phyloP scores from a whole-genome alignment of 148 eudicot genomes.

The Arctostaphylos glauca region DNA sequence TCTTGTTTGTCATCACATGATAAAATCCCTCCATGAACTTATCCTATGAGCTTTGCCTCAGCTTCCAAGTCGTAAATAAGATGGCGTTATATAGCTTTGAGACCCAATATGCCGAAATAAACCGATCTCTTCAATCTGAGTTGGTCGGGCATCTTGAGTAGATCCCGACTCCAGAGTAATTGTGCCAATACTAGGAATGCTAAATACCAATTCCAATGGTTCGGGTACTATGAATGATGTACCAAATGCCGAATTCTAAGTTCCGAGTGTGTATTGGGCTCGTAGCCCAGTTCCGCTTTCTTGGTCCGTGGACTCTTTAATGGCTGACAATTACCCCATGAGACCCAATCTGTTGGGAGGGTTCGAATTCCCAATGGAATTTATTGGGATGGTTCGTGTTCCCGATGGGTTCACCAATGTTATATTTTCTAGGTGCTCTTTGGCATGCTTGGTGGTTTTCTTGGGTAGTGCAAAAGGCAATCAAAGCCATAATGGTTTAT shows the following conservation, averaged over 20 bases:
- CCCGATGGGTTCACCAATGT: too few relatives aligned
- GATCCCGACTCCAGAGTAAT: neutral
- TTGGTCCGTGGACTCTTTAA: neutral
- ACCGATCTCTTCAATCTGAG: neutral
- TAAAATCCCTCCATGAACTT: neutral
- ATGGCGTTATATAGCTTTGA: neutral
- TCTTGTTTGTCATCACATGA: neutral
- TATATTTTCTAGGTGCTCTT: too few relatives aligned
- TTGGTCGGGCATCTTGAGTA: neutral
- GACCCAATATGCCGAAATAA: neutral
- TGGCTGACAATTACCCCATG: neutral
- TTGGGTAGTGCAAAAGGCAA: too few relatives aligned
- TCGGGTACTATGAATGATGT: neutral
- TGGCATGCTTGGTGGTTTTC: too few relatives aligned
- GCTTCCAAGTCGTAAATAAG: neutral
- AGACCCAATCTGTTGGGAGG: neutral
- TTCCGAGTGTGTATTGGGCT: neutral
- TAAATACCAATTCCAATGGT: neutral
- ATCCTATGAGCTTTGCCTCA: neutral
- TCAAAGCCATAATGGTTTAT: too few relatives aligned
- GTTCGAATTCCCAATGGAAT: too few relatives aligned
- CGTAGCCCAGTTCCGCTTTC: neutral
- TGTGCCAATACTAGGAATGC: neutral
- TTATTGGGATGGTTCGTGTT: too few relatives aligned
- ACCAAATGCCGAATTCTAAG: neutral